Percentiles rank a stretch among this genome's conserved stretches.
Evolutionary conservation across 371 early-diverging fungal species (phyloP).

Genomic region (Mortierella sp.): DNA sequence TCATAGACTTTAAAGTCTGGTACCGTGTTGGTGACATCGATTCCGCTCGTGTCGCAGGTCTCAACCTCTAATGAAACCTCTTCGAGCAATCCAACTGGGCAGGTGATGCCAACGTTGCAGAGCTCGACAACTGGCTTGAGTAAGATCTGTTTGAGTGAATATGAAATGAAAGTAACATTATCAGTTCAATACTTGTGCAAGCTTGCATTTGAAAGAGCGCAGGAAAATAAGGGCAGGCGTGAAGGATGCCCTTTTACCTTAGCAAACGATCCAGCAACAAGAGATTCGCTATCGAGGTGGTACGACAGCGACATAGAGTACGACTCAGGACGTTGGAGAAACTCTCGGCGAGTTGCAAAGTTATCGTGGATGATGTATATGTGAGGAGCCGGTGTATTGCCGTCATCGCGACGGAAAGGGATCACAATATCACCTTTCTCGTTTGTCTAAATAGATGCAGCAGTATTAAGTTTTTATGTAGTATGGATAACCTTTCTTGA

Average conservation of each 20-base stretch:
- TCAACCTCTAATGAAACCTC: constrained; percentile 53
- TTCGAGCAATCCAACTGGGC: constrained; percentile 62
- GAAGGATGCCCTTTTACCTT: constrained; percentile 46
- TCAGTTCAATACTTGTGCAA: not conserved
- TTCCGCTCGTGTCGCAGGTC: constrained; percentile 37
- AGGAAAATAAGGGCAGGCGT: not conserved
- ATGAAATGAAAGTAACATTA: not conserved
- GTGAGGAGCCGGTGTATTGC: constrained; percentile 1
- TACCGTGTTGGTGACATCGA: constrained; percentile 48
- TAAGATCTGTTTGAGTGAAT: constrained; percentile 41
- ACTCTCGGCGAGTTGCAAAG: constrained; percentile 60
- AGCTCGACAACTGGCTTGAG: constrained; percentile 60
- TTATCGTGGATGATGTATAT: constrained; percentile 59
- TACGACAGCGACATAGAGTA: constrained; percentile 60
- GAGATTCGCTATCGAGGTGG: constrained; percentile 65
- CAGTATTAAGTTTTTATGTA: not conserved
- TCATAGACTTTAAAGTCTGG: constrained; percentile 50
- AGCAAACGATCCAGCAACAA: constrained; percentile 59
- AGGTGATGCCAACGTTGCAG: constrained; percentile 28
- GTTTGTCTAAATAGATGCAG: constrained; percentile 55
- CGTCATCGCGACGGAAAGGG: constrained; percentile 50
- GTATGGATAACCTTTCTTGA: not conserved
- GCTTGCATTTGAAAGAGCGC: not conserved
- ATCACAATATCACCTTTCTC: constrained; percentile 61
- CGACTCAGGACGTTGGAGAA: constrained; percentile 55